Evolutionary conservation across 1,139 yeast genomes (phyloP).

Genomic region (Candida sanyaensis): DNA sequence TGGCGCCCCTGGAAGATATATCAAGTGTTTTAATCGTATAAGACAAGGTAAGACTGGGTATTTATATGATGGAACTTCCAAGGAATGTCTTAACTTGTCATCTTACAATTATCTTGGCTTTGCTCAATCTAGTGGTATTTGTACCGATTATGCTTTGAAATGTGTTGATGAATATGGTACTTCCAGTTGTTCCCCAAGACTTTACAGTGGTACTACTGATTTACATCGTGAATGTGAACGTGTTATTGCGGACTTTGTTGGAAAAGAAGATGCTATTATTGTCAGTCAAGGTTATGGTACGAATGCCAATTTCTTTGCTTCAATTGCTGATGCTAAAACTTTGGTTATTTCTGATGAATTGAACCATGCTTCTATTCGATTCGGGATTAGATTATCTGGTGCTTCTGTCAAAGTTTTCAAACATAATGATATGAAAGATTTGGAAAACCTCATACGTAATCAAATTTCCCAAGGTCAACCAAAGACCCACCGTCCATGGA

Average conservation of each 20-base stretch:
- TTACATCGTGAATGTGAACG: constrained; percentile 74
- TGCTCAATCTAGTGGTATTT: constrained; percentile 91
- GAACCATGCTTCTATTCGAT: constrained; percentile 94
- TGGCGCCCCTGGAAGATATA: constrained; percentile 95
- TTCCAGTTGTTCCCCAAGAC: constrained; percentile 77
- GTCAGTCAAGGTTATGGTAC: constrained; percentile 97
- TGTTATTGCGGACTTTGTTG: constrained; percentile 81
- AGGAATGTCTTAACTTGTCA: constrained; percentile 81
- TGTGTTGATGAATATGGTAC: constrained; percentile 71
- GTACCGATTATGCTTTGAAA: constrained; percentile 78
- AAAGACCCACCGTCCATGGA: constrained; percentile 96
- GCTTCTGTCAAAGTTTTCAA: constrained; percentile 91
- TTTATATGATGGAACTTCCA: constrained; percentile 71
- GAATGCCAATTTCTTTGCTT: constrained; percentile 85
- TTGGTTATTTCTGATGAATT: constrained; percentile 91
- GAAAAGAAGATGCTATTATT: constrained; percentile 84
- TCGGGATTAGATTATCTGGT: constrained; percentile 91
- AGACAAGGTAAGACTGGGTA: constrained; percentile 63
- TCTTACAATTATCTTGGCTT: constrained; percentile 95
- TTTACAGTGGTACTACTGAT: constrained; percentile 73
- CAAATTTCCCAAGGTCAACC: constrained; percentile 97
- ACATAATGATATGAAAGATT: constrained; percentile 83
- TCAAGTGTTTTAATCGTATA: constrained; percentile 76
- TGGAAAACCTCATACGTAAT: constrained; percentile 80
- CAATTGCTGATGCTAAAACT: constrained; percentile 83